Percentiles rank a stretch among this genome's conserved stretches.
Evolutionary conservation across 208 protist genomes (phyloP).

Genomic region (Angomonas deanei): DNA sequence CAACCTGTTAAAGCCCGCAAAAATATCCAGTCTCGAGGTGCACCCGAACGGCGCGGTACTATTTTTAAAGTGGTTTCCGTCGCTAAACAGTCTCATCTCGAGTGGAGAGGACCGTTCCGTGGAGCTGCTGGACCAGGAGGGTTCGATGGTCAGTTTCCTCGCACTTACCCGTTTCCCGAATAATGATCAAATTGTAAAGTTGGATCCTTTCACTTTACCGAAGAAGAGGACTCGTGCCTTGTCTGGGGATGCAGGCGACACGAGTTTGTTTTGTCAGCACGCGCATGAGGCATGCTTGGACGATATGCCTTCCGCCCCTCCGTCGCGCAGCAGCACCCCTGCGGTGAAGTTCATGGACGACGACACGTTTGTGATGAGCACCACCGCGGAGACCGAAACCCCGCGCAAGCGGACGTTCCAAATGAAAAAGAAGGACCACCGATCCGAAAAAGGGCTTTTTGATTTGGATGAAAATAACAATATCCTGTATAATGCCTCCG

Average conservation of each 20-base stretch:
- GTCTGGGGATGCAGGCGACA: too few species aligned
- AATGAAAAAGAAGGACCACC: background rate
- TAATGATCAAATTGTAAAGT: background rate
- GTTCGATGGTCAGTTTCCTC: slow-evolving; percentile 28
- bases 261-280: too few species aligned
- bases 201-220: background rate
- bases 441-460: background rate
- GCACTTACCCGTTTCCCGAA: slow-evolving; percentile 37
- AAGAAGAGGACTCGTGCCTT: background rate
- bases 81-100: slow-evolving; percentile 28
- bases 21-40: background rate
- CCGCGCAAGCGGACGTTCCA: background rate
- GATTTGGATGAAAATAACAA: background rate
- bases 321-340: background rate
- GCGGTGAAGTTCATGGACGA: background rate
- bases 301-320: background rate
- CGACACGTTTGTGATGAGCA: background rate
- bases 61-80: slow-evolving; percentile 29
- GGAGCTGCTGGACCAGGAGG: slow-evolving; percentile 28
- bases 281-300: too few species aligned
- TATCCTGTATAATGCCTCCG: background rate
- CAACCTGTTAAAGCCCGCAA: background rate
- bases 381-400: background rate
- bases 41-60: slow-evolving; percentile 4
- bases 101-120: slow-evolving; percentile 49